phyloP scores from a whole-genome alignment of 2,329 filamentous ascomycete species.

The Dryadomyces quercivorus region DNA sequence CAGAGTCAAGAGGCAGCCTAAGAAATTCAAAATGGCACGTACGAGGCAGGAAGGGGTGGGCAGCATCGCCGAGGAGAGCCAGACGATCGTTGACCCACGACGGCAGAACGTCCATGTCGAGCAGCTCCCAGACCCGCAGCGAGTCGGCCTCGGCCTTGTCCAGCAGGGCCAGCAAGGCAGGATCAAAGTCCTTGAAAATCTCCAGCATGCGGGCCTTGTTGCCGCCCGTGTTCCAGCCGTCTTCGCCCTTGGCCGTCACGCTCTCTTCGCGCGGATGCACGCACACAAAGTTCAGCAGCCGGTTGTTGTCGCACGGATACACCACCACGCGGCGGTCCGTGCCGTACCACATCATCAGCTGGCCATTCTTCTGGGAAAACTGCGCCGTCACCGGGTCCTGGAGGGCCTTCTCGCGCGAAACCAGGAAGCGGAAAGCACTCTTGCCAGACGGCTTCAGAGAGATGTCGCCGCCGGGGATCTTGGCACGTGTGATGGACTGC shows the following conservation, averaged over 20 bases:
- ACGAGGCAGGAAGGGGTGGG: constrained; percentile 55
- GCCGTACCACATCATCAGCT: constrained; percentile 27
- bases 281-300: constrained; percentile 34
- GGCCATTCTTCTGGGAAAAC: constrained; percentile 17
- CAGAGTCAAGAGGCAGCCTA: rapidly evolving
- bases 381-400: constrained; percentile 22
- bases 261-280: constrained; percentile 36
- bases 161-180: constrained; percentile 25
- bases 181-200: constrained; percentile 29
- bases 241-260: constrained; percentile 15
- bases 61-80: constrained; percentile 52
- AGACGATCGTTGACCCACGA: constrained; percentile 41
- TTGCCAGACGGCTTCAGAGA: constrained; percentile 28
- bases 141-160: constrained; percentile 28
- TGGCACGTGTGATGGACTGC: constrained; percentile 17
- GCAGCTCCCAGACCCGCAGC: constrained; percentile 44
- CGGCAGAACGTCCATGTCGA: constrained; percentile 46
- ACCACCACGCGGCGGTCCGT: constrained; percentile 30
- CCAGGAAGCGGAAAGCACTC: constrained; percentile 44
- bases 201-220: constrained; percentile 24
- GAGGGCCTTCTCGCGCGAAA: constrained; percentile 23
- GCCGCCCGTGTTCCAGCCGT: constrained; percentile 27
- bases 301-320: constrained; percentile 33
- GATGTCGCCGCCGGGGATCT: constrained; percentile 11
- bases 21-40: constrained; percentile 13